A percentile compares a stretch with the other conserved stretches of the same genome.
phyloP scores from a whole-genome alignment of 768 basidiomycete genomes.

The Mycena leptocephala region DNA sequence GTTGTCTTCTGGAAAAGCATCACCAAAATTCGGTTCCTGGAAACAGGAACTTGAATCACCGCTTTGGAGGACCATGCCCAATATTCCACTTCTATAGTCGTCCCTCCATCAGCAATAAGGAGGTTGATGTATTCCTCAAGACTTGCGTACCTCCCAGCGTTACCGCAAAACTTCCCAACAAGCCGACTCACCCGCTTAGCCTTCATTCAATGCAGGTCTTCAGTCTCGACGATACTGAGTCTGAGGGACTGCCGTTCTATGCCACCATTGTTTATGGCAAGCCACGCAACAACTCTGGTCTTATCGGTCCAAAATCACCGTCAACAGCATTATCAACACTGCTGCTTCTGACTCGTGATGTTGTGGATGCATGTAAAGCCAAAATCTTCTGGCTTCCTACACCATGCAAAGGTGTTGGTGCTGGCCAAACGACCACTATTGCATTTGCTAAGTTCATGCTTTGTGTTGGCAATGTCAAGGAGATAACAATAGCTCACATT shows the following conservation, averaged over 20 bases:
- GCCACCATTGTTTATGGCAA: not conserved
- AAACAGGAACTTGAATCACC: not conserved
- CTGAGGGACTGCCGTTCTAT: slow-evolving; percentile 22
- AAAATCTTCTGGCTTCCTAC: slow-evolving; percentile 7
- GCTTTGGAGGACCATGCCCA: not conserved
- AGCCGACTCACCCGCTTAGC: not conserved
- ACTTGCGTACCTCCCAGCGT: not conserved
- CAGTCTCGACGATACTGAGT: slow-evolving; percentile 1
- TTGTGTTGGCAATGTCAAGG: slow-evolving; percentile 23
- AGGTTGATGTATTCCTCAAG: not conserved
- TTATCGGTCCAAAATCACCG: not conserved
- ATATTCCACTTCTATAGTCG: slow-evolving; percentile 8
- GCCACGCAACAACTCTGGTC: not conserved
- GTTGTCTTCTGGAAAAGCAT: not conserved
- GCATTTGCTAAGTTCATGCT: slow-evolving; percentile 25
- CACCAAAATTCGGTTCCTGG: not conserved
- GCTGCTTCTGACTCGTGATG: slow-evolving; percentile 24
- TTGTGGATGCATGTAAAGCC: not conserved
- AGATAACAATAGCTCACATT: slow-evolving; percentile 16
- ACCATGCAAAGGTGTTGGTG: slow-evolving; percentile 21
- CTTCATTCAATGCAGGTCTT: not conserved
- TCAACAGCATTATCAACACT: slow-evolving; percentile 31
- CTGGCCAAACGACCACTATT: slow-evolving; percentile 16
- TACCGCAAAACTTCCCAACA: not conserved
- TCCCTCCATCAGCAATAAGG: not conserved